Evolutionary conservation across 352 stramenopile species (phyloP).

Genomic region (Phytophthora litchii): DNA sequence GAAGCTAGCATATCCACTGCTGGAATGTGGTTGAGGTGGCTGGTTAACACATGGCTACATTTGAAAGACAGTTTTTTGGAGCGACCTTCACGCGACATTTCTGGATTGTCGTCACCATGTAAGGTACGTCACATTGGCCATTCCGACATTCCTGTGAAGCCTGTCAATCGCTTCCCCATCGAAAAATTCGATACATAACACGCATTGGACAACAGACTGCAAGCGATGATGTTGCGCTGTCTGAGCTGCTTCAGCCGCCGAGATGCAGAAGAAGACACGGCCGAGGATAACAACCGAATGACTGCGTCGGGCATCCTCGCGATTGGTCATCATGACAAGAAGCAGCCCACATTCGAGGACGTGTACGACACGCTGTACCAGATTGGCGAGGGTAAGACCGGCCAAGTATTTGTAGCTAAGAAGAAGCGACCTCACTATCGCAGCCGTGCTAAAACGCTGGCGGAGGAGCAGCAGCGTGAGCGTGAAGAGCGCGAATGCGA

Average conservation of each 20-base stretch:
- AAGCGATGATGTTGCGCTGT: constrained; percentile 38
- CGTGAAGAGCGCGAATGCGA: constrained; percentile 53
- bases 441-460: constrained; percentile 32
- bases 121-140: constrained; percentile 13
- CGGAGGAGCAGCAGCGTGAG: constrained; percentile 65
- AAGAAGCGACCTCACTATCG: constrained; percentile 31
- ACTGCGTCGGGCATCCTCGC: constrained; percentile 11
- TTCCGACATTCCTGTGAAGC: constrained; percentile 15
- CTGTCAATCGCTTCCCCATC: constrained; percentile 12
- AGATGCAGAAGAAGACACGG: constrained; percentile 3
- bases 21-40: too few relatives aligned
- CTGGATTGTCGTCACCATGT: constrained; percentile 12
- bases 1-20: too few relatives aligned
- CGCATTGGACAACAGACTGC: neutral
- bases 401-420: constrained; percentile 65
- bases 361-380: constrained; percentile 74
- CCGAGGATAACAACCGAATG: constrained; percentile 12
- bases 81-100: too few relatives aligned
- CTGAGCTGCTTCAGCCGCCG: constrained; percentile 35
- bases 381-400: constrained; percentile 82
- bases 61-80: constrained; percentile 18
- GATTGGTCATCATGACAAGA: constrained; percentile 23
- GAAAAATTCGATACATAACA: constrained; percentile 19
- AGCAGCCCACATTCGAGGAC: constrained; percentile 49
- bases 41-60: constrained; percentile 20